These are phyloP conservation scores for Xylaria sp. DNA, from an alignment of 2,329 filamentous ascomycete species.

Conservation along the genomic window DNA sequence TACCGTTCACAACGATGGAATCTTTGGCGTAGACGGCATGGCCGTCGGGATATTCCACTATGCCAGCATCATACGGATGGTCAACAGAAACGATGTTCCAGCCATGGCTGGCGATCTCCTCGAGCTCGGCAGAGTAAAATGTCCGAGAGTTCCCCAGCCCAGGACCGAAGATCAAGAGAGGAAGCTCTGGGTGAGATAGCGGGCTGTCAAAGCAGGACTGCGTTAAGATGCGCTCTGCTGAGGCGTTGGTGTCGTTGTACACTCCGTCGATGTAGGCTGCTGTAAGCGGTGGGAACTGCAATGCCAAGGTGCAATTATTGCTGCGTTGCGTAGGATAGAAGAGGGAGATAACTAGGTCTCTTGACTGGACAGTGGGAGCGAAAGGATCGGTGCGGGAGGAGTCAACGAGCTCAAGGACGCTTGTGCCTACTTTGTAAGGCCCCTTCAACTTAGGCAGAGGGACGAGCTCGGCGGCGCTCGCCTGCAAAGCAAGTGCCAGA, in stretches of 20 bases:
- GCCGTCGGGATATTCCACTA: constrained; percentile 13
- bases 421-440: constrained; percentile 11
- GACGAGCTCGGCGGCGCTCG: neutral
- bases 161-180: constrained; percentile 15
- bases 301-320: neutral
- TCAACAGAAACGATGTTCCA: constrained; percentile 15
- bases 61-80: constrained; percentile 11
- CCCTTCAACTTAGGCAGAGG: constrained; percentile 12
- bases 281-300: constrained; percentile 21
- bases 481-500: constrained; percentile 1
- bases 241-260: constrained; percentile 14
- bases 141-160: constrained; percentile 1
- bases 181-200: constrained; percentile 4
- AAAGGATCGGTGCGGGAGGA: constrained; percentile 22
- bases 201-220: constrained; percentile 7
- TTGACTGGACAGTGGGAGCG: constrained; percentile 4
- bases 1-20: neutral
- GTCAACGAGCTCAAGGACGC: constrained; percentile 8
- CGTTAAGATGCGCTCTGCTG: constrained; percentile 9
- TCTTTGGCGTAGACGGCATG: constrained; percentile 6
- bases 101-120: constrained; percentile 11
- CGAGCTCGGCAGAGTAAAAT: constrained; percentile 11
- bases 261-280: constrained; percentile 16
- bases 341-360: constrained; percentile 15
- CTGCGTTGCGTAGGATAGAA: constrained; percentile 10